A percentile compares a stretch with the other conserved stretches of the same genome.
Evolutionary conservation across 1,139 yeast species (phyloP).

Genomic region (Candida labiduridarum): DNA sequence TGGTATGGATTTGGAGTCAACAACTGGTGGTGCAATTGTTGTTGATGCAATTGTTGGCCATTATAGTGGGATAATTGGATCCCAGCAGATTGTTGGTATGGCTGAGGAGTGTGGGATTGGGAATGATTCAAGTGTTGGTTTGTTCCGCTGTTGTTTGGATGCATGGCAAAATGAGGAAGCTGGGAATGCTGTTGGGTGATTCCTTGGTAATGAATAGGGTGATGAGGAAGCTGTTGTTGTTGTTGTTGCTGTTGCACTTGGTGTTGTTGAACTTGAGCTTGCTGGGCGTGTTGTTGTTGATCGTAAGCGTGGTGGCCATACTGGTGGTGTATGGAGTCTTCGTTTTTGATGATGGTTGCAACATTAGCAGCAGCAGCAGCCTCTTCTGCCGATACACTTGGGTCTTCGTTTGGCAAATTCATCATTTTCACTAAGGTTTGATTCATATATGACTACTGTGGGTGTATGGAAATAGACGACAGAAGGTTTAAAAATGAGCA

Average conservation of each 20-base stretch:
- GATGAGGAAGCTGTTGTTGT: conserved; percentile 10
- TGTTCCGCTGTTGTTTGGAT: conserved; percentile 4
- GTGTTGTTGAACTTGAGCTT: conserved; percentile 13
- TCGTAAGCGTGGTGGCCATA: conserved; percentile 3
- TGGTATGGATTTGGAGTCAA: conserved; percentile 13
- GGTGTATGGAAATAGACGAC: not conserved
- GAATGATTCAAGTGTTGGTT: conserved; percentile 10
- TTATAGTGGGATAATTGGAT: conserved; percentile 21
- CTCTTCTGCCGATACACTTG: conserved; percentile 28
- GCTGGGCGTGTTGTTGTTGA: conserved; percentile 16
- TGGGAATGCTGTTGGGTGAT: conserved; percentile 6
- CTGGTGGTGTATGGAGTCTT: conserved; percentile 20
- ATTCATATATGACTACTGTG: conserved; percentile 2
- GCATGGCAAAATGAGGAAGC: conserved; percentile 7
- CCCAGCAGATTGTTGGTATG: conserved; percentile 17
- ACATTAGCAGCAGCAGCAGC: conserved; percentile 30
- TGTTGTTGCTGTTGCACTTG: conserved; percentile 17
- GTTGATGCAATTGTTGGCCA: conserved; percentile 18
- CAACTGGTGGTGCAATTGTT: conserved; percentile 15
- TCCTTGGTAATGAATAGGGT: conserved; percentile 3
- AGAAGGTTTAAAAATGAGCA: not conserved
- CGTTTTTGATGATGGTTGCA: conserved; percentile 19
- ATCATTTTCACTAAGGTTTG: conserved; percentile 19
- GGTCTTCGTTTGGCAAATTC: conserved; percentile 31
- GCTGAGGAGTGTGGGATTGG: conserved; percentile 12